Evolutionary conservation across 495 filamentous ascomycete species (phyloP), one percentile per base, ranked within the genome.

Genomic region (Halenospora varia): DNA sequence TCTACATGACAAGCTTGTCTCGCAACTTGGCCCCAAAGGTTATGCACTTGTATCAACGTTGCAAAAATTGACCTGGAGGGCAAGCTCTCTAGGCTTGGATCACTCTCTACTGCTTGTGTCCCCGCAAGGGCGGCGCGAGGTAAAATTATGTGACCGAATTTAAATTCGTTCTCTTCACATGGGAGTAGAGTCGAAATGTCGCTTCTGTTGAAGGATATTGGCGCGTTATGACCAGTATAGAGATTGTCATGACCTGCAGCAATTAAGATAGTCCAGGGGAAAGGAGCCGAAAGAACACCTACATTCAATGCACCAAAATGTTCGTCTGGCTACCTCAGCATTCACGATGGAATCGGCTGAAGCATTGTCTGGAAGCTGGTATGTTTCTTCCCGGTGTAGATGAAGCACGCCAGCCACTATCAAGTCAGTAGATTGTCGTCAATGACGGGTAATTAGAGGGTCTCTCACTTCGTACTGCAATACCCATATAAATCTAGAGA

Each of bases 151-250:
- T 63, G 59, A 2, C 74, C 73, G 9, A 69, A 67, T 15, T 69
- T 71, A 39, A 79, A 80, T 35, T 80, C 75, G 1, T 59, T 56
- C 57, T 80, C 77, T 45, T 75, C 70, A 57, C 75, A 67, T 0
- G 77, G 77, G 6, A 80, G 69, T n/a, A 76, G 60, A 2, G 77
- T 68, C 0, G 76, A 78, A 50, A 80, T 79, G 48, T 80, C 77
- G 35, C 68, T 67, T 2, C 74, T 73, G 6, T 71, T 67, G n/a
- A 80, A 57, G 0, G 76, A 71, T 4, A 76, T 61, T 4, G 77
- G 77, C 25, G 73, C 73, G 24, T 68, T 71, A 2, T 74, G 73
- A 0, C 76, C 75, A 0, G 75, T 77, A 53, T 76, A 72, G 22
- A 80, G 69, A 53, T 79, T 78, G 45, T 78, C 75, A 57, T 80